These are phyloP conservation scores for Nannizzia gypsea DNA, from an alignment of 2,329 filamentous ascomycete species.

Conservation along the genomic window DNA sequence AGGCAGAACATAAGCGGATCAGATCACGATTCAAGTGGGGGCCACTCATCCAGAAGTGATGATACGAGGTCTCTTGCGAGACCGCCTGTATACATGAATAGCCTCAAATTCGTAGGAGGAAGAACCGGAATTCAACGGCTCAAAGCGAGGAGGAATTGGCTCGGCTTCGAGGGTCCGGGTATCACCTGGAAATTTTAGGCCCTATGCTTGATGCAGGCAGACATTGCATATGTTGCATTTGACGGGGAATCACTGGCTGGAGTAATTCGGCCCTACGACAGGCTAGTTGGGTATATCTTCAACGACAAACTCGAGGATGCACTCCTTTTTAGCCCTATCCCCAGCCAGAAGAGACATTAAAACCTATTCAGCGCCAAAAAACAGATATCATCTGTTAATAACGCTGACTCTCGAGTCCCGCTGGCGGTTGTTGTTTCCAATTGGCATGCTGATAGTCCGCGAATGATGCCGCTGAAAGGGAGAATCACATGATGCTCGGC, in stretches of 20 bases:
- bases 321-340: background rate
- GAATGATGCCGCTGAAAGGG: background rate
- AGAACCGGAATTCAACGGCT: too few species aligned
- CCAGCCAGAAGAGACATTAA: background rate
- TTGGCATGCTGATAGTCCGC: background rate
- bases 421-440: background rate
- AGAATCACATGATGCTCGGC: background rate
- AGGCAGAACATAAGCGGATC: too few species aligned
- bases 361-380: background rate
- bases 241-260: background rate
- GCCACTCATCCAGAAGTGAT: background rate
- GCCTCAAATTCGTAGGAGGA: background rate
- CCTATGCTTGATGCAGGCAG: background rate
- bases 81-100: background rate
- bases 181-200: background rate
- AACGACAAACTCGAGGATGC: background rate
- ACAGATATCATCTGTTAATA: background rate
- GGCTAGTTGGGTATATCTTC: background rate
- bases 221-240: background rate
- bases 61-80: background rate
- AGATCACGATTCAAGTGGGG: too few species aligned
- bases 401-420: background rate
- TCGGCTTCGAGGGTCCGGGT: background rate
- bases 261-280: background rate
- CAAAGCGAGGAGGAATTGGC: background rate